phyloP scores from a whole-genome alignment of 2,329 filamentous ascomycete species.

The Cladosporium sp. region DNA sequence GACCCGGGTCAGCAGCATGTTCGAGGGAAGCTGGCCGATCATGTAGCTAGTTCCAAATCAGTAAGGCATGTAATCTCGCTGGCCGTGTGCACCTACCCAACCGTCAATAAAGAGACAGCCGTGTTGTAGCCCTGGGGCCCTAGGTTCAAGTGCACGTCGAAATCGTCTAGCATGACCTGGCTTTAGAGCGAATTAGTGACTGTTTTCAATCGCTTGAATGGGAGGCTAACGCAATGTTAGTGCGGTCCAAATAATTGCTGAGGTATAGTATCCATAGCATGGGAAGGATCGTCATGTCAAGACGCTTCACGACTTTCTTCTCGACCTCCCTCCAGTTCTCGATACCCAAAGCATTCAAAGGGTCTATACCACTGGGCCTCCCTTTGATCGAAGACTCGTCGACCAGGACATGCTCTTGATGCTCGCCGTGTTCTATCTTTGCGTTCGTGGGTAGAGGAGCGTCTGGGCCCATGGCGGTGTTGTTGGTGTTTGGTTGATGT shows the following conservation, averaged over 20 bases:
- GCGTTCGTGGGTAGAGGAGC: neutral
- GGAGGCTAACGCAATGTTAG: neutral
- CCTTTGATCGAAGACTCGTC: neutral
- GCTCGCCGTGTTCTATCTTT: neutral
- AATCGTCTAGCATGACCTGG: neutral
- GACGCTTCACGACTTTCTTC: constrained; percentile 4
- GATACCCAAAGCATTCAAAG: neutral
- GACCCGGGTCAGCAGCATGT: constrained; percentile 42
- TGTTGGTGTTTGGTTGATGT: neutral
- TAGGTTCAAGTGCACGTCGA: neutral
- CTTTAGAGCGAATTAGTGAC: neutral
- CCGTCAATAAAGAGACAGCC: neutral
- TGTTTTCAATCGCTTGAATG: neutral
- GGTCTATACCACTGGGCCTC: neutral
- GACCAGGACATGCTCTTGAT: neutral
- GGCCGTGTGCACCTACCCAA: neutral
- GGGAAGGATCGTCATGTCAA: neutral
- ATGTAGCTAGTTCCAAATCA: constrained; percentile 23
- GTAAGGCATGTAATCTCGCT: too few species aligned
- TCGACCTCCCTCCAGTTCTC: neutral
- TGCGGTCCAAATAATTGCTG: neutral
- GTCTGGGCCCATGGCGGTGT: neutral
- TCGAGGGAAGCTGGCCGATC: constrained; percentile 36
- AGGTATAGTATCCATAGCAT: constrained; percentile 3
- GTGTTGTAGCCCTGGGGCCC: constrained; percentile 1